Base-by-base conservation (phyloP, 2,329 filamentous ascomycete species). In the Diaporthe sp. region DNA sequence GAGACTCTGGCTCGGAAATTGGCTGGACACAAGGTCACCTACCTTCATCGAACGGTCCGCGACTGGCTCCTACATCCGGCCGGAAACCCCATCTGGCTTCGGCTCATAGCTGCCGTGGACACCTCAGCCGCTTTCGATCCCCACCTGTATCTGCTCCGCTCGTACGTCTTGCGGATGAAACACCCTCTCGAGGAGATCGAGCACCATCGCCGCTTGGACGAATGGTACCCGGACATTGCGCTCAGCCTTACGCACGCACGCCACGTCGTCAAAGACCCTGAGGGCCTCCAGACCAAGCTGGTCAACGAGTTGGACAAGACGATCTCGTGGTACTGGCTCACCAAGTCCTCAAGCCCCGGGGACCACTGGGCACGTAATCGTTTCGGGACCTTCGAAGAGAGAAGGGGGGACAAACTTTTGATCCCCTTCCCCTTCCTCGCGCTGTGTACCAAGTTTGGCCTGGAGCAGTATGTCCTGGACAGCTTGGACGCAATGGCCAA, bases 141-240 rank as follows among this genome's bases (percentile, higher is more conserved):
- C 0, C 80, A 84, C 70, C 77, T 83, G 10, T 79, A 82, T 1
- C 79, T 84, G 0, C 71, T 84, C 20, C 76, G 82, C n/a, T 84
- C 83, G 0, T 82, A 84, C 63, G 72, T 85, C 2, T 78, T 85
- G 0, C 82, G 80, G 0, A 78, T 85, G 65, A 84, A 84, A 73
- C 49, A 78, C 5, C 79, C 84, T 0, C 79, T 85, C 0, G 82
- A 82, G n/a, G 79, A 80, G 34, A 75, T 83, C 22, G 84, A 85
- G 71, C 82, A 81, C 53, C 84, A 85, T 28, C 83, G 84, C 7
- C 78, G 83, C 2, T 76, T 85, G 20, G 84, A 85, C 25, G 84
- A 85, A 55, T 85, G 83, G 84, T 85, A 83, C 60, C 83, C 84
- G 0, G 83, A 83, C 8, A 84, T 85, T 70, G 81, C 80, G 0